Base-by-base conservation (phyloP, 352 stramenopile genomes). In the Phytophthora hibernalis region DNA sequence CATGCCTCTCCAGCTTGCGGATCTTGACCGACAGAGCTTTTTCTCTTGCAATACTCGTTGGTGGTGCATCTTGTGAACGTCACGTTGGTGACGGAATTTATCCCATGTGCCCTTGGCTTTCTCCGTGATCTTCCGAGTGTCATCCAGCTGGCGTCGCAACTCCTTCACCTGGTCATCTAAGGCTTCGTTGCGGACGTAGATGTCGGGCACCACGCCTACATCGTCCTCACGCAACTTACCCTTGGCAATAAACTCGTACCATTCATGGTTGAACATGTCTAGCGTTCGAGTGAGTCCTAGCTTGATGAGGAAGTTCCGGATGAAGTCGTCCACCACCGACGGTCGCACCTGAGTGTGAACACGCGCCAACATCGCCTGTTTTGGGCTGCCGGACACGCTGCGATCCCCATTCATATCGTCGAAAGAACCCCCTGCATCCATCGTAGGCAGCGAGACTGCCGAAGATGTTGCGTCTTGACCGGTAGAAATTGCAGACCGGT, bases 51-150 rank as follows among this genome's bases (percentile, higher is more conserved):
- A 75, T 37, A 98, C 95, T 40, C 93, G 88, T 75, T 98, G 90
- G 82, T 98, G 96, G 67, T 98, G 91, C 90, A 98, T 98, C 65
- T 97, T 95, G 79, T 98, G 95, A 49, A 97, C 95, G 72, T 98
- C 94, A 1, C 95, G 87, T 67, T 98, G 92, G 40, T 97, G 94
- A 18, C 93, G 89, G 68, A 98, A 98, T 69, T 98, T 98, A 79
- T 98, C 95, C 93, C 95, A 98, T 37, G 95, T 98, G 57, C 85
- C 87, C 49, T 94, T 92, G 1, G 93, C 95, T 49, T 93, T 95
- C 48, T 90, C 84, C 0, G 96, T 96, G 61, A 98, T 91, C 52
- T 87, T 79, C 43, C 90, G 72, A 42, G 93, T 97, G 50, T 97
- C 92, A 7, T 97, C 88, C 15, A 98, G 70, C 63, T 98, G 84